Evolutionary conservation across 2,329 filamentous ascomycete species (phyloP).

Genomic region (Metarhizium sp.): DNA sequence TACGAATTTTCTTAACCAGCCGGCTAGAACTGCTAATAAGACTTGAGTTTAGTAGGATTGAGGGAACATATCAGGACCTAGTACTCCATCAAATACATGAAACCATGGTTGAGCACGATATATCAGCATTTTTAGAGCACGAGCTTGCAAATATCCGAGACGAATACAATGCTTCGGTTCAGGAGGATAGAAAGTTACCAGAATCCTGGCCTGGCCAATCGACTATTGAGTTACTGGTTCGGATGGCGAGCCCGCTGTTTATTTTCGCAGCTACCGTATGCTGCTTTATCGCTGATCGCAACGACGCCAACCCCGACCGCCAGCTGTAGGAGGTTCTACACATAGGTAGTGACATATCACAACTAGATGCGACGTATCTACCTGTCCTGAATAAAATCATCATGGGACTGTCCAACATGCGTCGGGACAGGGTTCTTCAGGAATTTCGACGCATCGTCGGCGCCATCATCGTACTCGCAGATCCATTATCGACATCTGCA

Average conservation of each 20-base stretch:
- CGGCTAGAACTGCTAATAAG: constrained; percentile 23
- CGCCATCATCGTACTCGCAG: neutral
- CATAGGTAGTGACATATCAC: neutral
- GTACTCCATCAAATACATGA: neutral
- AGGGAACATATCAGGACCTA: neutral
- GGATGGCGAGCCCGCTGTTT: constrained; percentile 23
- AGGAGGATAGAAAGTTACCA: neutral
- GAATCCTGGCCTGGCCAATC: constrained; percentile 6
- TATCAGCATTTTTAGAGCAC: constrained; percentile 18
- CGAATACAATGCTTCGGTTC: constrained; percentile 6
- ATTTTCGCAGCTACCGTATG: constrained; percentile 26
- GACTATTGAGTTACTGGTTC: constrained; percentile 8
- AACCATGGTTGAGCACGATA: neutral
- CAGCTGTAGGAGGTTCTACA: constrained; percentile 16
- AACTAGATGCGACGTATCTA: constrained; percentile 11
- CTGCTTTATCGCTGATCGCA: constrained; percentile 16
- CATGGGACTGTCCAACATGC: neutral
- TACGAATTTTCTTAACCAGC: constrained; percentile 32
- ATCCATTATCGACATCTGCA: neutral
- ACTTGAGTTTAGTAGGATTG: neutral
- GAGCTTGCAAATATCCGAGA: constrained; percentile 21
- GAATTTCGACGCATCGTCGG: neutral
- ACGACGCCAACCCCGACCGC: constrained; percentile 10
- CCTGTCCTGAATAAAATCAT: constrained; percentile 10
- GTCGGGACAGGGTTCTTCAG: neutral